Evolutionary conservation across 208 protist genomes (phyloP).

Genomic region (Trypanosoma mega): DNA sequence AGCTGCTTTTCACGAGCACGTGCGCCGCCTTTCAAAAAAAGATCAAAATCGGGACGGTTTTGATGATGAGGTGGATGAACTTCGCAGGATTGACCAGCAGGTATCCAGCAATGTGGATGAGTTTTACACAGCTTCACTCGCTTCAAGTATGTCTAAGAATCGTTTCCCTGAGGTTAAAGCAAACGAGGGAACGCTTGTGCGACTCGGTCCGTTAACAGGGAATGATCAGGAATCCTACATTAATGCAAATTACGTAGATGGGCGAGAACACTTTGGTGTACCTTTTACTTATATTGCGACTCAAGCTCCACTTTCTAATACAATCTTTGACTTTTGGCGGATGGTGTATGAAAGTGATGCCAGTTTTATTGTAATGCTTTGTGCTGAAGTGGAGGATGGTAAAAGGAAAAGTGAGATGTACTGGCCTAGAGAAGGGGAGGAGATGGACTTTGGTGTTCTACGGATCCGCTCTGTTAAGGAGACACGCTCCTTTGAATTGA

Average conservation of each 20-base stretch:
- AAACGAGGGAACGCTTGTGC: slow-evolving; percentile 71
- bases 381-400: slow-evolving; percentile 60
- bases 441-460: slow-evolving; percentile 52
- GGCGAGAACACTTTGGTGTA: slow-evolving; percentile 46
- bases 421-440: slow-evolving; percentile 54
- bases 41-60: slow-evolving; percentile 49
- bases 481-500: slow-evolving; percentile 40
- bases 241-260: slow-evolving; percentile 90
- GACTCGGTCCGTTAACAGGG: slow-evolving; percentile 25
- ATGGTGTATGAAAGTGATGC: slow-evolving; percentile 86
- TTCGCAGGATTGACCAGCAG: slow-evolving; percentile 54
- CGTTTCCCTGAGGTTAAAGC: slow-evolving; percentile 70
- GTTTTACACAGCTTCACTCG: slow-evolving; percentile 64
- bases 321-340: slow-evolving; percentile 87
- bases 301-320: slow-evolving; percentile 84
- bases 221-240: slow-evolving; percentile 69
- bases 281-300: slow-evolving; percentile 91
- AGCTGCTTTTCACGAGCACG: slow-evolving; percentile 25
- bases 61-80: slow-evolving; percentile 54
- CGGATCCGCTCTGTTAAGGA: slow-evolving; percentile 46
- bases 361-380: slow-evolving; percentile 86
- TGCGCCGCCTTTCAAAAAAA: slow-evolving; percentile 27
- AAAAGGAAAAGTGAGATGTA: slow-evolving; percentile 80
- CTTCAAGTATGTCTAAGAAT: slow-evolving; percentile 71
- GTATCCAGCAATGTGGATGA: slow-evolving; percentile 67